These are phyloP conservation scores for Metarhizium guizhouense DNA, from an alignment of 2,329 filamentous ascomycete genomes.

Conservation along the genomic window DNA sequence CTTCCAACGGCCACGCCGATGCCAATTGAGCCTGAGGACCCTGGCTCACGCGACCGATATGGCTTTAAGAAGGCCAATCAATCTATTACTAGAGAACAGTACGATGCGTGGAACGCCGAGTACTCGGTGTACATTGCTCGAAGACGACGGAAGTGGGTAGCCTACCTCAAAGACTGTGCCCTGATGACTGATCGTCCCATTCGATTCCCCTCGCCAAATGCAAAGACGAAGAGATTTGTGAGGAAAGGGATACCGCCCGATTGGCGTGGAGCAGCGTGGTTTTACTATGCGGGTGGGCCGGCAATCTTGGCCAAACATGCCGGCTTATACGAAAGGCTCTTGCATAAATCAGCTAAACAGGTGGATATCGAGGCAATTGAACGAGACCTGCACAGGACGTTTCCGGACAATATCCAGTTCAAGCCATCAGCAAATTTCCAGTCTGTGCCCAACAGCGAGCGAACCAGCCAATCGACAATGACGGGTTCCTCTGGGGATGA, in stretches of 20 bases:
- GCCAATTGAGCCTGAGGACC: conserved; percentile 36
- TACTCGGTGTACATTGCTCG: conserved; percentile 70
- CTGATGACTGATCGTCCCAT: conserved; percentile 63
- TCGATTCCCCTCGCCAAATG: conserved; percentile 69
- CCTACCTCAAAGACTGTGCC: conserved; percentile 66
- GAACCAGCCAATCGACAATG: conserved; percentile 28
- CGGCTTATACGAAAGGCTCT: conserved; percentile 65
- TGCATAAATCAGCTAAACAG: conserved; percentile 54
- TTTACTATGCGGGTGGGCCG: conserved; percentile 87
- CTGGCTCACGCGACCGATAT: conserved; percentile 63
- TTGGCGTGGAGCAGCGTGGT: conserved; percentile 94
- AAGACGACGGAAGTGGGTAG: conserved; percentile 73
- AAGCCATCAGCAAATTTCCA: conserved; percentile 48
- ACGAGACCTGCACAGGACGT: conserved; percentile 85
- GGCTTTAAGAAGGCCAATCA: conserved; percentile 86
- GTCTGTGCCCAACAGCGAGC: conserved; percentile 21
- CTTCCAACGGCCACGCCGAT: conserved; percentile 17
- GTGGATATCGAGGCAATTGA: conserved; percentile 86
- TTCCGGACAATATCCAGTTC: conserved; percentile 88
- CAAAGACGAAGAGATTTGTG: conserved; percentile 82
- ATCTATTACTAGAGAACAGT: conserved; percentile 66
- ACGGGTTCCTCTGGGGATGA: conserved; percentile 22
- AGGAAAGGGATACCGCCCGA: conserved; percentile 91
- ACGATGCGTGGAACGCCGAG: conserved; percentile 68
- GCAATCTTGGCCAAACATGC: conserved; percentile 66